Conservation (phyloP, 2,329 filamentous ascomycete genomes). For the Madurella fahalii region DNA sequence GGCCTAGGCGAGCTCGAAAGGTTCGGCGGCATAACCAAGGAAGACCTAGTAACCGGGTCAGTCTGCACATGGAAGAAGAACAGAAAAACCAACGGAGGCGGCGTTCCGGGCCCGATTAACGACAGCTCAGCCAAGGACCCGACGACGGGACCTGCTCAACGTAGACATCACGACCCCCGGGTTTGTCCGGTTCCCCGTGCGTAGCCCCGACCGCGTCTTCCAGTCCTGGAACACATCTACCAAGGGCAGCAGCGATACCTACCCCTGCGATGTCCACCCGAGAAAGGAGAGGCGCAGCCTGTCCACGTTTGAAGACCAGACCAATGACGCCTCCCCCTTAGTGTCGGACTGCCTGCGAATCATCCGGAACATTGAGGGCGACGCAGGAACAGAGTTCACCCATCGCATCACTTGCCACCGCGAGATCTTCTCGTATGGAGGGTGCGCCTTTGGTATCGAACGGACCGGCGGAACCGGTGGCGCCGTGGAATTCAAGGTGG, state of each 20-base stretch:
- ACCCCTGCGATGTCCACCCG: slow-evolving; percentile 33
- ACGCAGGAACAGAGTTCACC: slow-evolving; percentile 19
- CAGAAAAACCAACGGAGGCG: slow-evolving; percentile 31
- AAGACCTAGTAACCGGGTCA: no score
- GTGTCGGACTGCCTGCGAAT: slow-evolving; percentile 35
- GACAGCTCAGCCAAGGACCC: background rate
- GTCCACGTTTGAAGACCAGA: slow-evolving; percentile 34
- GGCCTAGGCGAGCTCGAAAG: no score
- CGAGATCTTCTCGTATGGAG: no score
- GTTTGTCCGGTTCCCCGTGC: slow-evolving; percentile 37
- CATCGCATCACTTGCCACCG: slow-evolving; percentile 23
- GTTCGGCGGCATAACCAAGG: no score
- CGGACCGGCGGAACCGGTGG: slow-evolving; percentile 24
- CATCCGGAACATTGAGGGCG: slow-evolving; percentile 31
- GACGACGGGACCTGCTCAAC: slow-evolving; percentile 25
- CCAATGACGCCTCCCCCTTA: slow-evolving; percentile 32
- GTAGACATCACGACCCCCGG: slow-evolving; percentile 34
- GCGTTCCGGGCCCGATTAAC: no score
- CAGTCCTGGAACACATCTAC: slow-evolving; percentile 30
- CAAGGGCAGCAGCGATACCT: slow-evolving; percentile 23
- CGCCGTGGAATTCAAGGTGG: slow-evolving; percentile 30
- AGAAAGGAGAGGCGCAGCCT: slow-evolving; percentile 27
- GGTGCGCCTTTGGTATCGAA: slow-evolving; percentile 34
- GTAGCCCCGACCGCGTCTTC: slow-evolving; percentile 32
- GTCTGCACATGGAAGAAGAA: slow-evolving; percentile 30